Base-by-base conservation (phyloP, 805 yeast genomes). In the Zygotorulaspora danielsina region DNA sequence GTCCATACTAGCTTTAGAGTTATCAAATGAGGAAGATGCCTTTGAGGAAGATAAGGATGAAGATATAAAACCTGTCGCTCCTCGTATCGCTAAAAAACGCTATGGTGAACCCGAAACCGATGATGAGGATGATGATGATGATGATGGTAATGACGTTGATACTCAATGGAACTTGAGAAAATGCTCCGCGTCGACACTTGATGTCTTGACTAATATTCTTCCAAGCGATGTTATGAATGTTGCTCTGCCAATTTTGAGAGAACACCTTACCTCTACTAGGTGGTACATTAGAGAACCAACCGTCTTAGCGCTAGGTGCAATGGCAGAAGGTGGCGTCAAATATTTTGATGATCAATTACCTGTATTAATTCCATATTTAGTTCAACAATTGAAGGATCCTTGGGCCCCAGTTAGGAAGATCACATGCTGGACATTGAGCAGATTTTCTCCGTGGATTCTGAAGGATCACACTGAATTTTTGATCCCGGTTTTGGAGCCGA, bases 251-350 rank as follows among this genome's bases (percentile, higher is more conserved):
- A 66, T 80, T 10, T 68, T 93, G 41, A 81, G 84, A 60, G 79
- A 77, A 32, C 76, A 79, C 38, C 77, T 93, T 38, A 73, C 73
- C 6, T 75, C 87, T 3, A 65, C 70, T 3, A 76, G 81, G 44
- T 93, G 98, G 98, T 86, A 84, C 17, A 76, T 84, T 6, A 75
- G 97, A 44, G 98, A 93, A 61, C 93, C 97, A 5, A 80, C 96
- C 1, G 89, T 93, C 19, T 69, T 93, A 33, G 97, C 97, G 1
- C 74, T 93, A 56, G 98, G 98, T 46, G 97, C 97, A 19, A 80
- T 90, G 55, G 85, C 95, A 25, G 89, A 83, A 51, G 94, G 96
- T 48, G 88, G 95, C 50, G 69, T 81, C 32, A 85, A 81, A 40
- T 71, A 75, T 37, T 79, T 88, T 4, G 64, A 79, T 15, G 78